phyloP scores from a whole-genome alignment of 1,284 basidiomycete species.

The Sanguinoderma infundibulare region DNA sequence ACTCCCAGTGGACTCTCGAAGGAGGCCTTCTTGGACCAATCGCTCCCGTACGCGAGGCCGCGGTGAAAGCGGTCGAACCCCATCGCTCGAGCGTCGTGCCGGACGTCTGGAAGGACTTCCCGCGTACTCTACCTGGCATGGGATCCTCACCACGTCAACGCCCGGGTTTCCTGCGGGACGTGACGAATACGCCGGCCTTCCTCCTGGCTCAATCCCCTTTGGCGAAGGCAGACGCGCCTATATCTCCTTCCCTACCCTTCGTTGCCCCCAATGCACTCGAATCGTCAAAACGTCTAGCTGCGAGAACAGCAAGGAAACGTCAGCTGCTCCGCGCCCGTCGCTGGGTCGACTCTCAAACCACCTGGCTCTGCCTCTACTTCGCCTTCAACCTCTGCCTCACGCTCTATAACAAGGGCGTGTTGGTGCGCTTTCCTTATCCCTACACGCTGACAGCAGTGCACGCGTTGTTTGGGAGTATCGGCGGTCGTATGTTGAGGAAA shows the following conservation, averaged over 20 bases:
- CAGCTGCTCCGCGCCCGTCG: neutral
- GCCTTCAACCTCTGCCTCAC: conserved; percentile 88
- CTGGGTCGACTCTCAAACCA: conserved; percentile 41
- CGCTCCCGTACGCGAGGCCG: neutral
- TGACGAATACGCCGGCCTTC: conserved; percentile 16
- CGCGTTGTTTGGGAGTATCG: conserved; percentile 81
- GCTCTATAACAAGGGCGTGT: conserved; percentile 90
- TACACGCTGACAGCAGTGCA: conserved; percentile 90
- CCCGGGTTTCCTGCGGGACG: conserved; percentile 22
- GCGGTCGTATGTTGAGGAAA: conserved; percentile 73
- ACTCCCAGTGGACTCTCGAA: neutral
- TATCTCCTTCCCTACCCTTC: conserved; percentile 28
- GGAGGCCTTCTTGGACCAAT: conserved; percentile 12
- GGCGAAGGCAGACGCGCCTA: conserved; percentile 13
- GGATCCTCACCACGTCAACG: conserved; percentile 28
- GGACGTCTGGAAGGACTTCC: conserved; percentile 11
- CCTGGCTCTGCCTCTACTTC: conserved; percentile 86
- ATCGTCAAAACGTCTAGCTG: conserved; percentile 8
- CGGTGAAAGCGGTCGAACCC: conserved; percentile 2
- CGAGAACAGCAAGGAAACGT: conserved; percentile 5
- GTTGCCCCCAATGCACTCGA: conserved; percentile 26
- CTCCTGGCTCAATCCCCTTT: conserved; percentile 16
- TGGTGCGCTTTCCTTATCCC: conserved; percentile 90
- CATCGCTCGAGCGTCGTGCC: neutral
- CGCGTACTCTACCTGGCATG: conserved; percentile 10